A percentile compares a stretch with the other conserved stretches of the same genome.
Conservation (phyloP, 371 early-diverging fungal genomes). For the Mortierella sp. region DNA sequence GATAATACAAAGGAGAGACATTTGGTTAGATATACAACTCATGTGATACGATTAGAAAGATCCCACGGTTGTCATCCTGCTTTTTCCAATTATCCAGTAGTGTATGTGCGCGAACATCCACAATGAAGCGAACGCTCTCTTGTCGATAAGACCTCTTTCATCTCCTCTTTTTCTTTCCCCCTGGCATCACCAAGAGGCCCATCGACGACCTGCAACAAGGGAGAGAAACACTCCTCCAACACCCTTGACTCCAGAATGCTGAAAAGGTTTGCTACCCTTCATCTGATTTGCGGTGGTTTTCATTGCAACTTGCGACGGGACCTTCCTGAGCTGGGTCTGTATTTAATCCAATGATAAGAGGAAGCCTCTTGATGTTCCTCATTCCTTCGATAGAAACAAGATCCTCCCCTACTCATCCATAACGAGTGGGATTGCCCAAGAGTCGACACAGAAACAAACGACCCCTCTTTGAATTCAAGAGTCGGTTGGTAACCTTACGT, state of each 20-base stretch:
- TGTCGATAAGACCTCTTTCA: not conserved
- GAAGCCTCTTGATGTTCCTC: not conserved
- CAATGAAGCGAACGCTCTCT: not conserved
- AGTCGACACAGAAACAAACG: not conserved
- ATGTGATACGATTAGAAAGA: not conserved
- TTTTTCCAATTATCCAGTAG: not conserved
- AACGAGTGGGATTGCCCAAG: not conserved
- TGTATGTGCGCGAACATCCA: not conserved
- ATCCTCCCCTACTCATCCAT: not conserved
- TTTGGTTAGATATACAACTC: not conserved
- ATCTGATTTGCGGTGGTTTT: not conserved
- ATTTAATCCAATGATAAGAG: constrained; percentile 5
- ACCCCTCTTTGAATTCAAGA: not conserved
- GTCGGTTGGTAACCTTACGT: constrained; percentile 60
- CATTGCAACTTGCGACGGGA: not conserved
- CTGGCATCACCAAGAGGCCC: not conserved
- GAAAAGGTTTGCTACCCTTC: not conserved
- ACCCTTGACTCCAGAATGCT: constrained; percentile 5
- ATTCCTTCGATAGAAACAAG: constrained; percentile 1
- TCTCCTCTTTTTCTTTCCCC: not conserved
- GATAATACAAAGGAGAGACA: not conserved
- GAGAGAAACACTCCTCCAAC: not conserved
- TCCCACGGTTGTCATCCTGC: not conserved
- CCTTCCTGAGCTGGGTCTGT: constrained; percentile 9
- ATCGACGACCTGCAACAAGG: not conserved